Conservation (phyloP, 441 rosid genomes). For the Cnidoscolus chayamansa region DNA sequence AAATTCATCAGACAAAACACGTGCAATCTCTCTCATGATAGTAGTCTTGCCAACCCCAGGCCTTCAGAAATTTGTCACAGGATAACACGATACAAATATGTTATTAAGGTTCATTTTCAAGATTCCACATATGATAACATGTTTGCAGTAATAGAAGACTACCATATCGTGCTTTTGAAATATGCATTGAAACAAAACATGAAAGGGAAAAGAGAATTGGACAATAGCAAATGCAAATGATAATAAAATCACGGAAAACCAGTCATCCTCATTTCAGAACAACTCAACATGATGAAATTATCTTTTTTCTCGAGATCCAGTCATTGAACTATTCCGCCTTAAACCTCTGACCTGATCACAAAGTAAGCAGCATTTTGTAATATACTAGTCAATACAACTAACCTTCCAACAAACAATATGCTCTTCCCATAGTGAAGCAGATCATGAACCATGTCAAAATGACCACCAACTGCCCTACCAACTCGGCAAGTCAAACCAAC, state of each 20-base stretch:
- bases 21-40: constrained; percentile 58
- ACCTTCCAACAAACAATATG: constrained; percentile 71
- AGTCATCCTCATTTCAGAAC: neutral
- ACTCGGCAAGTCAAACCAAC: constrained; percentile 68
- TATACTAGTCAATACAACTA: neutral
- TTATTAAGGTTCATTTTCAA: neutral
- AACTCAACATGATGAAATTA: neutral
- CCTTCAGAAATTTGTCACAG: constrained; percentile 27
- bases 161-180: neutral
- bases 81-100: neutral
- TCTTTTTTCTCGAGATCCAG: neutral
- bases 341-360: neutral
- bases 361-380: neutral
- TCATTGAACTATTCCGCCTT: neutral
- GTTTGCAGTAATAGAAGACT: neutral
- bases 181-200: neutral
- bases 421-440: constrained; percentile 60
- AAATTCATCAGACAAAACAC: constrained; percentile 61
- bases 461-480: constrained; percentile 65
- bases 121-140: neutral
- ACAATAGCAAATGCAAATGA: neutral
- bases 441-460: constrained; percentile 59
- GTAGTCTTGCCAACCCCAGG: constrained; percentile 80
- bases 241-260: neutral
- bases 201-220: neutral